A percentile compares a stretch with the other conserved stretches of the same genome.
phyloP scores from a whole-genome alignment of 1,139 yeast genomes.

The Arxiozyma slooffiae region DNA sequence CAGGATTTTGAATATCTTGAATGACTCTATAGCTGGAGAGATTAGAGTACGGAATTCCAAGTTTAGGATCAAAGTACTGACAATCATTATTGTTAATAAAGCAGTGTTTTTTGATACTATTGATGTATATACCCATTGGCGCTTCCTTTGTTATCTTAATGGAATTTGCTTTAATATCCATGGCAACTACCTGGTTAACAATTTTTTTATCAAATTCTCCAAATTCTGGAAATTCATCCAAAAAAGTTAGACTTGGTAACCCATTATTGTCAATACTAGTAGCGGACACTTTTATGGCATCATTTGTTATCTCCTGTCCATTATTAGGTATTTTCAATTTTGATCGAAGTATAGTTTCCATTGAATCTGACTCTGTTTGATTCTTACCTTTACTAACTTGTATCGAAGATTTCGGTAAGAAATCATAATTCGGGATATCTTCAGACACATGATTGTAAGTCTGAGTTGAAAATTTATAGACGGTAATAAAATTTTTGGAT shows the following conservation, averaged over 20 bases:
- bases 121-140: constrained; percentile 59
- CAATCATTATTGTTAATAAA: constrained; percentile 72
- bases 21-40: constrained; percentile 69
- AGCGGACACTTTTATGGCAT: not conserved
- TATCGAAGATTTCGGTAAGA: not conserved
- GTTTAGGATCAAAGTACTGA: constrained; percentile 75
- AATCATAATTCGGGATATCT: constrained; percentile 2
- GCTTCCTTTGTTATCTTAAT: constrained; percentile 53
- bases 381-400: not conserved
- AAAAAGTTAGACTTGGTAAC: constrained; percentile 29
- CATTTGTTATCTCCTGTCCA: not conserved
- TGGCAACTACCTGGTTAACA: constrained; percentile 33
- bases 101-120: constrained; percentile 54
- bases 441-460: not conserved
- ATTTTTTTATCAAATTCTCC: constrained; percentile 50
- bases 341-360: constrained; percentile 41
- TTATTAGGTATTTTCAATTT: constrained; percentile 1
- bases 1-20: constrained; percentile 52
- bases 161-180: constrained; percentile 37
- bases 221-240: constrained; percentile 51
- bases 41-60: constrained; percentile 76
- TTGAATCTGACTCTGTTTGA: not conserved
- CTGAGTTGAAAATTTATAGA: constrained; percentile 39
- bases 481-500: constrained; percentile 40
- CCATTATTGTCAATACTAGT: constrained; percentile 3